A percentile compares a stretch with the other conserved stretches of the same genome.
Evolutionary conservation across 2,329 filamentous ascomycete genomes (phyloP).

Genomic region (Didymella pomorum): DNA sequence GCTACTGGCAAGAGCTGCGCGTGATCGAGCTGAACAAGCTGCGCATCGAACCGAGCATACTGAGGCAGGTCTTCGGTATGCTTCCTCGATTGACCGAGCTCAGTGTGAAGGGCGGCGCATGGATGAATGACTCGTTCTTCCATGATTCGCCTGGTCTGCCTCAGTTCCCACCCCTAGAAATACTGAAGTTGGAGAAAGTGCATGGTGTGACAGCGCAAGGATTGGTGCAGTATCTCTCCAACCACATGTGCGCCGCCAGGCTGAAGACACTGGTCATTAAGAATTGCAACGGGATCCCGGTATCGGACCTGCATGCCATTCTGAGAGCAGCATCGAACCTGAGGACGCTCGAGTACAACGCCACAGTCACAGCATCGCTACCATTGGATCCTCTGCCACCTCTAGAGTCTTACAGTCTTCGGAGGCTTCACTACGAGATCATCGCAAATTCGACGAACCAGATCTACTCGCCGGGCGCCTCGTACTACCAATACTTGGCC

Average conservation of each 20-base stretch:
- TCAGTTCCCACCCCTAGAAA: constrained; percentile 76
- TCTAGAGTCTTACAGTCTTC: constrained; percentile 72
- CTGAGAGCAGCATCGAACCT: constrained; percentile 66
- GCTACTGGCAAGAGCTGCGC: constrained; percentile 74
- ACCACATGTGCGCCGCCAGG: constrained; percentile 61
- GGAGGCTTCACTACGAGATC: constrained; percentile 84
- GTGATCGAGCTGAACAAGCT: constrained; percentile 74
- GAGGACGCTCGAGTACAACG: constrained; percentile 65
- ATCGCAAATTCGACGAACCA: constrained; percentile 67
- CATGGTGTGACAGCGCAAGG: constrained; percentile 76
- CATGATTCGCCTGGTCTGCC: constrained; percentile 70
- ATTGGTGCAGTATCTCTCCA: constrained; percentile 72
- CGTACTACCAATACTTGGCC: constrained; percentile 86
- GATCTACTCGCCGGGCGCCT: constrained; percentile 59
- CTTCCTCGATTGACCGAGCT: constrained; percentile 75
- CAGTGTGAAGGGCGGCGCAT: constrained; percentile 73
- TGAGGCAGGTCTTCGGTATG: constrained; percentile 74
- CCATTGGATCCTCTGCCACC: constrained; percentile 66
- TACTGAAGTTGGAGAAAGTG: constrained; percentile 75
- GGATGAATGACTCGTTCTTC: constrained; percentile 81
- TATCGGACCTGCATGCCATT: constrained; percentile 67
- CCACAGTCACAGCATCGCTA: constrained; percentile 65
- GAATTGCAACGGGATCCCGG: constrained; percentile 71
- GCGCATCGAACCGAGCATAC: constrained; percentile 71
- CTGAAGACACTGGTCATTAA: constrained; percentile 75